Base-by-base conservation (phyloP, 371 early-diverging fungal genomes). In the Rhizopus microsporus region DNA sequence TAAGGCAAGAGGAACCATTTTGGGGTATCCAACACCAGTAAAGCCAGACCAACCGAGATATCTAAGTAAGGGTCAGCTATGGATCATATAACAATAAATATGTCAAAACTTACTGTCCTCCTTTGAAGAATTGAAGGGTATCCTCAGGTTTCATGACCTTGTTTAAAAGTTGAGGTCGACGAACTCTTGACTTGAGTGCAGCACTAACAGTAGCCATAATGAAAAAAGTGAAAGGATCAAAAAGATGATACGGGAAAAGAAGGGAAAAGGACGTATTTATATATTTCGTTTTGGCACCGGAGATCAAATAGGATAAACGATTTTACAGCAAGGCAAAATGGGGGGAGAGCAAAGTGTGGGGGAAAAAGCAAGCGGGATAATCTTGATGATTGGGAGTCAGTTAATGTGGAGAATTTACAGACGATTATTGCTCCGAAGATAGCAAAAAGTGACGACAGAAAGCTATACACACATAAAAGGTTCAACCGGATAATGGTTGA, bases 21-120 rank as follows among this genome's bases (percentile, higher is more conserved):
- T 81, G 33, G 81, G 81, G 51, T 81, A 81, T 7, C 81, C 81
- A 51, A 81, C 81, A 52, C 81, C 81, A 32, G 78, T 80, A 38
- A 78, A 78, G 8, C 78, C 77, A 39, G 78, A 80, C 81, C 77
- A 80, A n/a, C 71, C 71, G 50, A 77, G 63, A 52, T 75, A 72
- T 50, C 71, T 78, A 56, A 43, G 13, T 7, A 40, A 40, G 17
- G 46, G 17, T 10, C 38, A 31, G 16, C 17, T 37, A 17, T n/a
- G 0, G n/a, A 43, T 3, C 47, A n/a, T 5, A 23, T 23, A 23
- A 23, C 23, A 23, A 23, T 30, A 37, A 4, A 29, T 4, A 45
- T 12, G 29, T 23, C 29, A 38, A 13, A n/a, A 77, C 77, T 54
- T 78, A 78, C 72, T 78, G 79, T 65, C 78, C 78, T 51, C 65